Percentiles rank a stretch among this genome's conserved stretches.
Conservation (phyloP, 1,284 basidiomycete species). For the Moesziomyces parantarcticus region DNA sequence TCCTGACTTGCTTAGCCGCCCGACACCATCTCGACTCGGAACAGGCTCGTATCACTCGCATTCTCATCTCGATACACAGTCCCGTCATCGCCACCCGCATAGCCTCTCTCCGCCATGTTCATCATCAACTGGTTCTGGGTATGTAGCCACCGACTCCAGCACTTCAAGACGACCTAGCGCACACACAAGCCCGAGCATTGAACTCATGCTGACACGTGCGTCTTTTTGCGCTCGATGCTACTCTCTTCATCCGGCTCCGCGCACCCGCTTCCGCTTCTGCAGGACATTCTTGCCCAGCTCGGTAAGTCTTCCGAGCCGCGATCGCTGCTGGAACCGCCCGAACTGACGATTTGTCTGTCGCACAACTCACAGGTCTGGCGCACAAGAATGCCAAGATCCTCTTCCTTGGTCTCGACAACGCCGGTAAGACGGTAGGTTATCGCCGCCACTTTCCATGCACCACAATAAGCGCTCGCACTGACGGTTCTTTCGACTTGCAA, state of each 20-base stretch:
- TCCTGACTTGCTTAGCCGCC: too few relatives aligned
- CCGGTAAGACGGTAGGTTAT: conserved; percentile 91
- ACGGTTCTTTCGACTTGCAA: neutral
- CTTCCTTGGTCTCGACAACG: conserved; percentile 96
- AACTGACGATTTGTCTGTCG: neutral
- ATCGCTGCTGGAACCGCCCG: neutral
- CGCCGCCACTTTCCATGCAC: conserved; percentile 74
- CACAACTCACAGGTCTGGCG: conserved; percentile 75
- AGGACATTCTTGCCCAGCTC: conserved; percentile 67
- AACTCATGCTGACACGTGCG: too few relatives aligned
- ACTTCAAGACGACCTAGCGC: too few relatives aligned
- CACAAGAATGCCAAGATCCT: conserved; percentile 99
- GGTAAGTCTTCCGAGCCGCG: conserved; percentile 44
- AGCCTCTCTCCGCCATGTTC: conserved; percentile 53
- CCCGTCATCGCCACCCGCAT: neutral
- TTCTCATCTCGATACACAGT: too few relatives aligned
- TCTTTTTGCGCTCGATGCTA: neutral
- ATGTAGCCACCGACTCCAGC: conserved; percentile 26
- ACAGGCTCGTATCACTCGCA: too few relatives aligned
- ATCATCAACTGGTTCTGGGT: conserved; percentile 68
- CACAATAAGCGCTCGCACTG: conserved; percentile 40
- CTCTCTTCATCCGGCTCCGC: conserved; percentile 1
- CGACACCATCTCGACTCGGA: too few relatives aligned
- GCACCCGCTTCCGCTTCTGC: neutral
- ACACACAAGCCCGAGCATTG: too few relatives aligned